Evolutionary conservation across 805 yeast genomes (phyloP).

Genomic region (Metschnikowia borealis): DNA sequence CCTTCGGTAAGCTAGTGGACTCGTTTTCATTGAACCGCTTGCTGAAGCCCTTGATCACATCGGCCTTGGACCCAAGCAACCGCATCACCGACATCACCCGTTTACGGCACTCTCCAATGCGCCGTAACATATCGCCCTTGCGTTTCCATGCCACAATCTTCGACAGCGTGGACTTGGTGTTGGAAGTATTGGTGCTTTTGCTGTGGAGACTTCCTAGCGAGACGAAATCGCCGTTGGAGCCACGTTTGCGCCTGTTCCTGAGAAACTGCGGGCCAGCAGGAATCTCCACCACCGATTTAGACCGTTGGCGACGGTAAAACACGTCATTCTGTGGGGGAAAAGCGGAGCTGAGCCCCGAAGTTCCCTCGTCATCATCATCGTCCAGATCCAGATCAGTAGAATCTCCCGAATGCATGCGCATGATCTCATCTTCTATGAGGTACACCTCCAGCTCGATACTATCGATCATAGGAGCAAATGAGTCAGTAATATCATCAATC

Average conservation of each 20-base stretch:
- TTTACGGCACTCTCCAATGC: conserved; percentile 94
- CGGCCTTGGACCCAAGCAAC: conserved; percentile 87
- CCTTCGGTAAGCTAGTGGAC: conserved; percentile 3
- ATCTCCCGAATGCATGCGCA: conserved; percentile 76
- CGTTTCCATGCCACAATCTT: conserved; percentile 64
- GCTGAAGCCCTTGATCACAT: conserved; percentile 93
- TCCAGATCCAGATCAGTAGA: conserved; percentile 42
- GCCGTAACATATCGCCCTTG: conserved; percentile 90
- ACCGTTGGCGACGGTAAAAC: conserved; percentile 32
- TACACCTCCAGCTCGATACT: conserved; percentile 93
- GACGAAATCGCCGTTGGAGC: conserved; percentile 12
- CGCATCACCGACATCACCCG: conserved; percentile 88
- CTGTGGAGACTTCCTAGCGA: conserved; percentile 11
- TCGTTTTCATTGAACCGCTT: conserved; percentile 76
- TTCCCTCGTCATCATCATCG: conserved; percentile 33
- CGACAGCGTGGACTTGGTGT: conserved; percentile 47
- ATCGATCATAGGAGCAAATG: conserved; percentile 94
- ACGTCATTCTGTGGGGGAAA: conserved; percentile 19
- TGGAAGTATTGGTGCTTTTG: conserved; percentile 5
- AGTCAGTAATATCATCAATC: conserved; percentile 95
- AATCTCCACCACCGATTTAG: conserved; percentile 36
- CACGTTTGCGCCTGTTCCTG: conserved; percentile 12
- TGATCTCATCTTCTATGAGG: conserved; percentile 87
- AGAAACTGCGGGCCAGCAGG: conserved; percentile 7
- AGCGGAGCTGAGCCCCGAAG: conserved; percentile 22